A percentile compares a stretch with the other conserved stretches of the same genome.
Evolutionary conservation across 805 yeast species (phyloP).

Genomic region (Torulaspora gathmanii): DNA sequence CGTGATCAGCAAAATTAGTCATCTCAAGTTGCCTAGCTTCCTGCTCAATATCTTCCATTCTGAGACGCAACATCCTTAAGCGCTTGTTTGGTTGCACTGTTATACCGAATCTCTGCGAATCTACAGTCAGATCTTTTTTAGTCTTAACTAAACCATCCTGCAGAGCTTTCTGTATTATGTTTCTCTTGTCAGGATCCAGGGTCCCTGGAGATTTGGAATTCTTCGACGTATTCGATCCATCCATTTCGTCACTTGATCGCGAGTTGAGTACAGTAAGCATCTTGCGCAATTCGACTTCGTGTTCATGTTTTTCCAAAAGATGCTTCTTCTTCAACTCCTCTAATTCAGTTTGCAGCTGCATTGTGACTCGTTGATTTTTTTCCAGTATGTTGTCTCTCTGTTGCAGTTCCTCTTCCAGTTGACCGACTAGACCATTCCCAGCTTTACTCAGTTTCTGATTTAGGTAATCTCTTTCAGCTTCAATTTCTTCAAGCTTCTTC

Average conservation of each 20-base stretch:
- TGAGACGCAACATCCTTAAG: conserved; percentile 66
- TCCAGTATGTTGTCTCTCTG: conserved; percentile 66
- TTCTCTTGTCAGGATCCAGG: conserved; percentile 29
- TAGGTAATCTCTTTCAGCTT: conserved; percentile 59
- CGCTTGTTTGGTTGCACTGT: conserved; percentile 69
- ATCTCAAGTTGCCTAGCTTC: conserved; percentile 84
- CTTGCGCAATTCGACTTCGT: conserved; percentile 72
- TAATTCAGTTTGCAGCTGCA: conserved; percentile 57
- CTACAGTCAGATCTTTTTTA: conserved; percentile 40
- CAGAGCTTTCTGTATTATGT: conserved; percentile 30
- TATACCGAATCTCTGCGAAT: conserved; percentile 39
- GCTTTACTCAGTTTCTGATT: conserved; percentile 67
- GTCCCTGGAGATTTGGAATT: conserved; percentile 10
- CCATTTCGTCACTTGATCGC: conserved; percentile 24
- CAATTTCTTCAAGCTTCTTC: conserved; percentile 43
- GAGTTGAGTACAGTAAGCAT: conserved; percentile 59
- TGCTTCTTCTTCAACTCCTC: conserved; percentile 60
- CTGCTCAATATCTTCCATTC: conserved; percentile 78
- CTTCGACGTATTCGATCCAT: background rate
- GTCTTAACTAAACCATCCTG: conserved; percentile 36
- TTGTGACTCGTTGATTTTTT: conserved; percentile 60
- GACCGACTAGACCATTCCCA: conserved; percentile 73
- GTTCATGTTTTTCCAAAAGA: conserved; percentile 64
- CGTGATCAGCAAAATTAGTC: conserved; percentile 65
- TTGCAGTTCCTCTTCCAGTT: conserved; percentile 57